Evolutionary conservation across 2,329 filamentous ascomycete species (phyloP).

Genomic region (Fusarium sp.): DNA sequence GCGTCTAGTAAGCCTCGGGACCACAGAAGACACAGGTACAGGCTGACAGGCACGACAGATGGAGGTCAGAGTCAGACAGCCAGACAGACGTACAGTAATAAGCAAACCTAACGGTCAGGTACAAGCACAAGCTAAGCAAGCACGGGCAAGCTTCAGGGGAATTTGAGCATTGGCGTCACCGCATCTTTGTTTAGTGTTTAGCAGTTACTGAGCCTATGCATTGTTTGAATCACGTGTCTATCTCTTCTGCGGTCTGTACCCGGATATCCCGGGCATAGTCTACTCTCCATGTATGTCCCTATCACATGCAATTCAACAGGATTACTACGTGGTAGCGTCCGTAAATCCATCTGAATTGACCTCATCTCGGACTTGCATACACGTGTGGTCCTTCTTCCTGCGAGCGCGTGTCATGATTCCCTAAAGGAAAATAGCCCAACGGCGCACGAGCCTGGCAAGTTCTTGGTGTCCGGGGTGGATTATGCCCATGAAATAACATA

Average conservation of each 20-base stretch:
- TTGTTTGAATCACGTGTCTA: constrained; percentile 38
- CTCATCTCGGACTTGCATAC: constrained; percentile 37
- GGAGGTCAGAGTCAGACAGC: background rate
- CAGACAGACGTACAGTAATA: constrained; percentile 11
- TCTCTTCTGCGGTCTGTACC: background rate
- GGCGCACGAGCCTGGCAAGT: constrained; percentile 28
- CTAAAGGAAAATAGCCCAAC: constrained; percentile 6
- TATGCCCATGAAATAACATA: constrained; percentile 22
- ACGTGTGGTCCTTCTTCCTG: constrained; percentile 20
- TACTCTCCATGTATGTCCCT: constrained; percentile 13
- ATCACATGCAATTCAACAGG: constrained; percentile 51
- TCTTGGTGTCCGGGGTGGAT: constrained; percentile 28
- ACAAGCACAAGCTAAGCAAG: constrained; percentile 14
- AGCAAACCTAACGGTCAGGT: constrained; percentile 21
- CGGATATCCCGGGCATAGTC: constrained; percentile 24
- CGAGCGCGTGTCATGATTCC: constrained; percentile 23
- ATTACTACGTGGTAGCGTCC: constrained; percentile 12
- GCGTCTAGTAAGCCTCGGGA: constrained; percentile 36
- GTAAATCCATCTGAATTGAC: constrained; percentile 9
- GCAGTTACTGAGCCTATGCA: background rate
- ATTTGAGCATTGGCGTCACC: background rate
- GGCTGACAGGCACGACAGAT: constrained; percentile 8
- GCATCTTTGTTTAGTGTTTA: constrained; percentile 7
- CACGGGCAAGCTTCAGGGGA: constrained; percentile 17
- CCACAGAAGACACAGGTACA: constrained; percentile 12